Conservation (phyloP, 139 green algal species). For the Haematococcus sp. region DNA sequence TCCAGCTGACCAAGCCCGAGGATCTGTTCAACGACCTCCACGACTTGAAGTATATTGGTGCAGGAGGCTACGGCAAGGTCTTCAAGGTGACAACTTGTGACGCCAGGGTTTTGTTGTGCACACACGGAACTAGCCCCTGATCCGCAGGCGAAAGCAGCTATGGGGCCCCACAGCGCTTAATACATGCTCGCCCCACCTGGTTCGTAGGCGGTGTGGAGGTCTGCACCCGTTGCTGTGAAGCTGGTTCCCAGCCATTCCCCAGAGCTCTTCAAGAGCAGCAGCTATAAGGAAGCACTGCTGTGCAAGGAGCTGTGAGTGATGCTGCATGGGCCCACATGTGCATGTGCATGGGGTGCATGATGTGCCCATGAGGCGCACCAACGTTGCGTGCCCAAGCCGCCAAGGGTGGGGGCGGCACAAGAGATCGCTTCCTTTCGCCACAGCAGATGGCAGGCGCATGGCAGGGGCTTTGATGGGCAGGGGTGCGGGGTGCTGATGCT, state of each 20-base stretch:
- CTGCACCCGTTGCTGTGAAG: slow-evolving; percentile 18
- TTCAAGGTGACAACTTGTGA: background rate
- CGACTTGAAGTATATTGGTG: slow-evolving; percentile 20
- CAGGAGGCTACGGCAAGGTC: slow-evolving; percentile 15
- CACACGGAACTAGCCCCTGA: too few species aligned
- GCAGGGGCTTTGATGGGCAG: too few species aligned
- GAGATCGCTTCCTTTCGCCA: too few species aligned
- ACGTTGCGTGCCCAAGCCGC: too few species aligned
- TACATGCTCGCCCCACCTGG: background rate
- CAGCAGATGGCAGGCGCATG: too few species aligned
- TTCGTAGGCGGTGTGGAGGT: slow-evolving; percentile 14
- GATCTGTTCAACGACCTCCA: slow-evolving; percentile 17
- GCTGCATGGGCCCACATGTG: too few species aligned
- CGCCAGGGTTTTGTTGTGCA: background rate
- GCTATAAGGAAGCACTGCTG: slow-evolving; percentile 15
- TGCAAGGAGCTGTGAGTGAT: slow-evolving; percentile 21
- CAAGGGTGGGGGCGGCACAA: background rate
- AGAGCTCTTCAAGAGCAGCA: slow-evolving; percentile 18
- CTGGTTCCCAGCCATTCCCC: slow-evolving; percentile 11
- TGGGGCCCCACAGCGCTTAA: background rate
- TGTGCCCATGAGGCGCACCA: too few species aligned
- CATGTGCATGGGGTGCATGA: too few species aligned
- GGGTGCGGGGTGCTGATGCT: too few species aligned
- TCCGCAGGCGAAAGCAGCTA: too few species aligned
- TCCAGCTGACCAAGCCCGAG: background rate